phyloP scores from a whole-genome alignment of 83 land plant genomes.

The Picea abies region DNA sequence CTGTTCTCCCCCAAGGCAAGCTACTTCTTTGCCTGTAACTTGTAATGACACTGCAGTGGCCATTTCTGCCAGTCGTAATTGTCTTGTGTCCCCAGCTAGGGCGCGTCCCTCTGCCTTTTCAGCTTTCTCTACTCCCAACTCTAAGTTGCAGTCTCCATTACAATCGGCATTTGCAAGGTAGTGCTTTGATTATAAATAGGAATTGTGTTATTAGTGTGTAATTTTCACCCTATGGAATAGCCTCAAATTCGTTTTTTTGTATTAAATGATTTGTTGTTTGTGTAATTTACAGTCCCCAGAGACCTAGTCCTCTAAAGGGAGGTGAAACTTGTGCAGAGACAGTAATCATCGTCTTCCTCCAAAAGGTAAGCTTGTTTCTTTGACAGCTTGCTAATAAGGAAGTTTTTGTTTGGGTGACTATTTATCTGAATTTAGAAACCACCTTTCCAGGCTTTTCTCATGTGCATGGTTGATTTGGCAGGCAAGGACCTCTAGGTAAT shows the following conservation, averaged over 20 bases:
- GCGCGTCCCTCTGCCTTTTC: conserved; percentile 55
- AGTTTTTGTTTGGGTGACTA: not conserved
- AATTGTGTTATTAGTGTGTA: not conserved
- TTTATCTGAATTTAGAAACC: not conserved
- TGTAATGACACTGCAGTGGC: too few species aligned
- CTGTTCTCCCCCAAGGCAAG: too few species aligned
- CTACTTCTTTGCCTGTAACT: too few species aligned
- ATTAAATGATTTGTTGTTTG: not conserved
- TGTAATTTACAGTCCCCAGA: conserved; percentile 71
- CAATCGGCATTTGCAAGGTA: conserved; percentile 84
- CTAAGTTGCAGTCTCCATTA: conserved; percentile 49
- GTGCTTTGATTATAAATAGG: too few species aligned
- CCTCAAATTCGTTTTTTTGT: not conserved
- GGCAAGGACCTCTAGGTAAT: not conserved
- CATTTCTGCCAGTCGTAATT: conserved; percentile 24
- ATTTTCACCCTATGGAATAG: not conserved
- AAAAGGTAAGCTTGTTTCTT: conserved; percentile 58
- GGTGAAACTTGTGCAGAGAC: conserved; percentile 95
- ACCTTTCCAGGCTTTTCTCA: not conserved
- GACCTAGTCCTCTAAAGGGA: conserved; percentile 73
- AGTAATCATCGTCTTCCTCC: conserved; percentile 77
- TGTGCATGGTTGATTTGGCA: conserved; percentile 6
- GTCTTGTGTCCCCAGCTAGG: conserved; percentile 74
- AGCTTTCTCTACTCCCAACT: conserved; percentile 37
- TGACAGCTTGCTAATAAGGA: not conserved